Evolutionary conservation across 75 land plant species (phyloP), one percentile per base, ranked within the genome.

Genomic region (Selaginella moellendorffii): DNA sequence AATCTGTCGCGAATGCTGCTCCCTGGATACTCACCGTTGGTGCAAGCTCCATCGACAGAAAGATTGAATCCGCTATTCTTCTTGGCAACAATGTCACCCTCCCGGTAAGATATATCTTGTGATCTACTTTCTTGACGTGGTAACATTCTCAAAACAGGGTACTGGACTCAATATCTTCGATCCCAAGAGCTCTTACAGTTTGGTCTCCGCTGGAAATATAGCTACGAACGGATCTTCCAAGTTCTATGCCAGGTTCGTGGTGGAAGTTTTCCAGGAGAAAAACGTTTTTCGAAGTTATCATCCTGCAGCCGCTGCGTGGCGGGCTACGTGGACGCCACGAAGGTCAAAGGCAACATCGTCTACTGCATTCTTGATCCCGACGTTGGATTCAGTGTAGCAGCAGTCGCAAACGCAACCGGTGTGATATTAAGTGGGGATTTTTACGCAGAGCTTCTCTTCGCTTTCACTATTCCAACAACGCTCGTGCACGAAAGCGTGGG

Each of bases 21-120:
- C 59, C 59, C 9, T 56, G 59, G 59, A 56, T 56, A 21, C 8
- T 56, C n/a, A 56, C 59, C n/a, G 59, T 56, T 21, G 59, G 25
- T 2, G 59, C 59, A 2, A 56, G 59, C 19, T 8, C 59, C 8
- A 56, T 56, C n/a, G 59, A 56, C 59, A 5, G 59, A 21, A 25
- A 19, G 25, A 21, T 56, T 9, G 25, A 2, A 9, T 56, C 59
- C 5, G 9, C 21, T 19, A 25, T 56, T 2, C 21, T 56, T n/a
- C 59, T 56, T 56, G 59, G 59, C 21, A 56, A 56, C 59, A 56
- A 56, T 8, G 21, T 56, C 24, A 56, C 59, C 24, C n/a, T 56
- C 9, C 5, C 9, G 5, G 59, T 36, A 36, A 36, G 46, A 5
- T 14, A 36, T 36, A 36, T 36, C 14, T 5, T 36, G 5, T 36